Percentiles rank a stretch among this genome's conserved stretches.
These are phyloP conservation scores for Hypoxylon sp. DNA, from an alignment of 2,329 filamentous ascomycete species.

Conservation along the genomic window DNA sequence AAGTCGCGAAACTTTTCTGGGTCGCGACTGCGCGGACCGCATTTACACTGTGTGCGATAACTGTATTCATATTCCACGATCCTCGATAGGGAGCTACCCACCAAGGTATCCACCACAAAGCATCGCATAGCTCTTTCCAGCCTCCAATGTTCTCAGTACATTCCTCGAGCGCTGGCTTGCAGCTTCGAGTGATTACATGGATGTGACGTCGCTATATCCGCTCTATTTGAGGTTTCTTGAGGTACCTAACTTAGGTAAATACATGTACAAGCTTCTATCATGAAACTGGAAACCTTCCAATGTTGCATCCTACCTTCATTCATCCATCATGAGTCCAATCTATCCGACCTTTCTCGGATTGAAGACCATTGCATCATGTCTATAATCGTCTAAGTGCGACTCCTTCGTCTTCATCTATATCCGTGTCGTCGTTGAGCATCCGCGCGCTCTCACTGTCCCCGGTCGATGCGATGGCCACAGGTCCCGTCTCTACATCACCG, in stretches of 20 bases:
- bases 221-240: not conserved
- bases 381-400: slow-evolving; percentile 31
- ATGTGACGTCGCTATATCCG: not conserved
- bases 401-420: slow-evolving; percentile 40
- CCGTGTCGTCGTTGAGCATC: slow-evolving; percentile 56
- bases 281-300: no score
- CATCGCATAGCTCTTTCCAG: not conserved
- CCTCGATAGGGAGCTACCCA: slow-evolving; percentile 4
- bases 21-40: slow-evolving; percentile 47
- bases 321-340: not conserved
- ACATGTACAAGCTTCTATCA: no score
- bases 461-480: slow-evolving; percentile 28
- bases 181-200: not conserved
- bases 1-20: slow-evolving; percentile 52
- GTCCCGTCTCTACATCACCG: slow-evolving; percentile 34
- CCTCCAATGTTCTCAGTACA: not conserved
- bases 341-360: slow-evolving; percentile 5
- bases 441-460: slow-evolving; percentile 54
- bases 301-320: no score
- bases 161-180: not conserved
- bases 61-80: slow-evolving; percentile 35
- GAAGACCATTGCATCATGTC: slow-evolving; percentile 5
- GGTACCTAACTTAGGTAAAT: no score
- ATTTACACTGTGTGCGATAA: slow-evolving; percentile 33
- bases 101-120: no score